phyloP scores from a whole-genome alignment of 78 protist genomes.

The Speleostelium caveatum region DNA sequence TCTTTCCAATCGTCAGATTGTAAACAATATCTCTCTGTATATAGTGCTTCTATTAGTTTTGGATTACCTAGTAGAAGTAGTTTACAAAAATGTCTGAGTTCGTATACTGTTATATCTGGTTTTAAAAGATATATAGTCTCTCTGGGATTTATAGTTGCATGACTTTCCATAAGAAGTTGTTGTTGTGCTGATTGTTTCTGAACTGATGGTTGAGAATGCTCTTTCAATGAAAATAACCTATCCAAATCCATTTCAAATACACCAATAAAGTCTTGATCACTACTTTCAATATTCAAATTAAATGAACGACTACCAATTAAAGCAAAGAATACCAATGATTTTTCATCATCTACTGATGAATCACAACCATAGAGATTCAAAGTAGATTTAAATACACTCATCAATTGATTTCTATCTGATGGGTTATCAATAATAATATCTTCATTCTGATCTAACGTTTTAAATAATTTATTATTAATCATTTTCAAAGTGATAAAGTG shows the following conservation, averaged over 20 bases:
- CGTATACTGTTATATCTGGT: constrained; percentile 51
- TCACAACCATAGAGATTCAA: background rate
- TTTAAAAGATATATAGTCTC: constrained; percentile 28
- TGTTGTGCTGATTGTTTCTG: background rate
- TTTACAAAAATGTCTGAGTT: constrained; percentile 26
- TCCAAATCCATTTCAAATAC: constrained; percentile 21
- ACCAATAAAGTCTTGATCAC: constrained; percentile 66
- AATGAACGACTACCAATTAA: constrained; percentile 56
- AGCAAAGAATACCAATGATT: constrained; percentile 6
- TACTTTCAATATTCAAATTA: constrained; percentile 23
- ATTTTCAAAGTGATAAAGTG: too few species aligned
- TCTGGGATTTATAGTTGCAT: background rate
- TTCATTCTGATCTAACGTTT: too few species aligned
- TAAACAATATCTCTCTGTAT: background rate
- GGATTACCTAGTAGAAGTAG: constrained; percentile 38
- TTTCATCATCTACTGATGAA: too few species aligned
- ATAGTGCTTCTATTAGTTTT: constrained; percentile 36
- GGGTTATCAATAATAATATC: background rate
- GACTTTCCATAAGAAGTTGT: background rate
- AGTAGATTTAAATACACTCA: background rate
- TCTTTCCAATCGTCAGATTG: constrained; percentile 15
- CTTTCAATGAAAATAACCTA: constrained; percentile 8
- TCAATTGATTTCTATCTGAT: background rate
- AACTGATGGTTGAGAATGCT: background rate
- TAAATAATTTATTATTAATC: too few species aligned